Evolutionary conservation across 305 asterid species (phyloP), one percentile per base, ranked within the genome.

Genomic region (Coffea humblotiana): DNA sequence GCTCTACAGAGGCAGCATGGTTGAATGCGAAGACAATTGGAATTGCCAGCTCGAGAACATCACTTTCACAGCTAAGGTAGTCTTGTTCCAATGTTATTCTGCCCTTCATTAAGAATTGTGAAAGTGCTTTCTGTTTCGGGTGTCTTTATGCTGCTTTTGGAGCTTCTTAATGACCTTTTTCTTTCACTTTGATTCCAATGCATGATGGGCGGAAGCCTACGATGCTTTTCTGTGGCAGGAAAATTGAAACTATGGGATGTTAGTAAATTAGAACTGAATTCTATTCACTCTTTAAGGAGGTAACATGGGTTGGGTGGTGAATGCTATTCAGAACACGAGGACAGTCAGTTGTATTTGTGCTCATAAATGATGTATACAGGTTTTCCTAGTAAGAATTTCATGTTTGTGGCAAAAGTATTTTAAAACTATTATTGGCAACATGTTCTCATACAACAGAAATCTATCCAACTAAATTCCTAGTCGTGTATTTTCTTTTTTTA

Each of bases 21-120:
- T 94, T 67, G 98, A 93, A 88, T 94, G 97, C 80, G 96, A 94
- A 84, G 98, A 94, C 71, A 94, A 94, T 80, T 94, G 97, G 97
- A 94, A 94, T 83, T 95, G 97, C 83, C 98, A 95, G 86, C 93
- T 95, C 29, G 97, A 95, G 40, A 93, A 81, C 91, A 95, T 95
- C 84, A 95, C 97, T 66, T 91, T 86, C 89, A 90, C 96, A 63
- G 93, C 94, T 73, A 92, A 87, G 92, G 93, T 92, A 68, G 16
- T 37, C 8, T 8, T 12, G 13, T 60, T 60, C 19, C 51, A 13
- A 12, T 3, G 47, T 25, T 43, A 2, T 23, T 3, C 0, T 70
- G 6, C n/a, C 3, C 18, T 32, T 10, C 12, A 32, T 61, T 43
- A 1, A 9, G 18, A 27, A 35, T 3, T 35, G 16, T 13, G 5